Conservation (phyloP, 805 yeast species). For the Saturnispora mendoncae region DNA sequence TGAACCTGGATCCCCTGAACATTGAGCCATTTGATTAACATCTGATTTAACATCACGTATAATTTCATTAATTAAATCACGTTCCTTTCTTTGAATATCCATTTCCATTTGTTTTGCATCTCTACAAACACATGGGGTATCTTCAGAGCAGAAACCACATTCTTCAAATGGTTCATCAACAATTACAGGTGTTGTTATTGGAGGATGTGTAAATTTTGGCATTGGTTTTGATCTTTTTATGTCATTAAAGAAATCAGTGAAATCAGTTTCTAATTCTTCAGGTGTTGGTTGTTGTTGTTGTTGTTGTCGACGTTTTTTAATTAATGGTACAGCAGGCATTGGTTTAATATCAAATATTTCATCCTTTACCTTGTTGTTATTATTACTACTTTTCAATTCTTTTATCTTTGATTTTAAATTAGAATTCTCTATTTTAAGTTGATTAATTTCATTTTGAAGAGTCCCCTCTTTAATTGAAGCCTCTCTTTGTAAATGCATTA, state of each 20-base stretch:
- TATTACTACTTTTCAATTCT: conserved; percentile 25
- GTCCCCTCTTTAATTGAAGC: conserved; percentile 52
- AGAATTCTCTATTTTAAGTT: conserved; percentile 38
- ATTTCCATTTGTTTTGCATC: conserved; percentile 41
- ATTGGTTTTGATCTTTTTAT: neutral
- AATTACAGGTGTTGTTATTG: neutral
- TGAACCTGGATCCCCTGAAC: conserved; percentile 85
- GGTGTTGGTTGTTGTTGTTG: neutral
- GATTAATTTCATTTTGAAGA: conserved; percentile 42
- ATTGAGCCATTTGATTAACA: conserved; percentile 32
- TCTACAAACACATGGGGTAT: conserved; percentile 85
- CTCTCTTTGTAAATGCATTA: conserved; percentile 59
- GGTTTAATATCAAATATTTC: conserved; percentile 38
- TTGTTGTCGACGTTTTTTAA: neutral
- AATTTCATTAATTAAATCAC: conserved; percentile 10
- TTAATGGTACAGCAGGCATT: conserved; percentile 57
- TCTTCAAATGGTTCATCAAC: conserved; percentile 39
- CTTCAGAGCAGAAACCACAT: conserved; percentile 92
- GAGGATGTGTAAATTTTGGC: neutral
- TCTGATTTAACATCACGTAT: conserved; percentile 10
- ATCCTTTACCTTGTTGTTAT: neutral
- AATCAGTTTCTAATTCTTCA: conserved; percentile 39
- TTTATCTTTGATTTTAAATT: conserved; percentile 24
- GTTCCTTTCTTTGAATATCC: conserved; percentile 13
- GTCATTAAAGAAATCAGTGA: conserved; percentile 36